Percentiles rank a stretch among this genome's conserved stretches.
Evolutionary conservation across 2,329 filamentous ascomycete genomes (phyloP).

Genomic region (Emmonsiellopsis sp.): DNA sequence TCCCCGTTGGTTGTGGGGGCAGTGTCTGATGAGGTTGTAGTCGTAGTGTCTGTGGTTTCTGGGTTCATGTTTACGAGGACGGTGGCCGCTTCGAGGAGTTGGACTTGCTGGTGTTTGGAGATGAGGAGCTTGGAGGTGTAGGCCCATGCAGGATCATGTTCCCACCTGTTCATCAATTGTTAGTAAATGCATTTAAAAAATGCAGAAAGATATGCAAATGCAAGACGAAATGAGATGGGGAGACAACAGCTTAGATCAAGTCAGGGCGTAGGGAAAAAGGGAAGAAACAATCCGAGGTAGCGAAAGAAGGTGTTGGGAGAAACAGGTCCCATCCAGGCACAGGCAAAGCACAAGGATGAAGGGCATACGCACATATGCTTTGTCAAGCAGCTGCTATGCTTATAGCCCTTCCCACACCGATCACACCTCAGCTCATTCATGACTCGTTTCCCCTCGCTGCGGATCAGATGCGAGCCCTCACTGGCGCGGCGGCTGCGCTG

Average conservation of each 20-base stretch:
- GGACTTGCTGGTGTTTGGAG: constrained; percentile 98
- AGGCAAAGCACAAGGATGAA: constrained; percentile 40
- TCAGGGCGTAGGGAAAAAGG: constrained; percentile 8
- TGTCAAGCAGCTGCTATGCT: constrained; percentile 99
- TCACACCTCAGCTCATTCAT: constrained; percentile 88
- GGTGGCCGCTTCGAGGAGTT: constrained; percentile 92
- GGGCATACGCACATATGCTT: constrained; percentile 92
- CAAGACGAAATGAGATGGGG: not conserved
- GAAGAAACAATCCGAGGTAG: constrained; percentile 29
- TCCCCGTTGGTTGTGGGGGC: constrained; percentile 56
- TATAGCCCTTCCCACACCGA: constrained; percentile 98
- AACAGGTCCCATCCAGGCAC: constrained; percentile 28
- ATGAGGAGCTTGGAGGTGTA: constrained; percentile 95
- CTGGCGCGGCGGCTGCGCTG: constrained; percentile 60
- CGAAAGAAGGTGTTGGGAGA: constrained; percentile 29
- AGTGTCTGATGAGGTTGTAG: constrained; percentile 50
- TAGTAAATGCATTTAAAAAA: constrained; percentile 9
- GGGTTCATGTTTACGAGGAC: constrained; percentile 85
- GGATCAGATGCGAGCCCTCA: constrained; percentile 74
- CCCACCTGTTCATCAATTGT: constrained; percentile 64
- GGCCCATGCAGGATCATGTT: constrained; percentile 97
- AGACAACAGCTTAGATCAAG: constrained; percentile 1
- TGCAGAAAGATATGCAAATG: not conserved
- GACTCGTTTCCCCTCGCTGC: constrained; percentile 70
- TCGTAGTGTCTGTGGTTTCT: constrained; percentile 40